Evolutionary conservation across 495 filamentous ascomycete genomes (phyloP).

Genomic region (Thozetella sp.): DNA sequence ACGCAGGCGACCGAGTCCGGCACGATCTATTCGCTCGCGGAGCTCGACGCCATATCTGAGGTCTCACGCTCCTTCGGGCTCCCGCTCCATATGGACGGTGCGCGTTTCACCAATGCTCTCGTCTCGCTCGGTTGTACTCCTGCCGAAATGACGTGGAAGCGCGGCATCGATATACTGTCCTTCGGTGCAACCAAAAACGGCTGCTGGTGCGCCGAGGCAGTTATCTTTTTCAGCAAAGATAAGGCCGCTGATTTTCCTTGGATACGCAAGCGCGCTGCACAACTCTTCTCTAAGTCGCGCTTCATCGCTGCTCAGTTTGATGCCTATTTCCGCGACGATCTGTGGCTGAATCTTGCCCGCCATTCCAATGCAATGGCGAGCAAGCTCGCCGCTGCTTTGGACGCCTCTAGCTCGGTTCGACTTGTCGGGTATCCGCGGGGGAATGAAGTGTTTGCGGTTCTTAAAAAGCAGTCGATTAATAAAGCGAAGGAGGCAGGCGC

Average conservation of each 20-base stretch:
- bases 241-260: not conserved
- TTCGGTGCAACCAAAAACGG: not conserved
- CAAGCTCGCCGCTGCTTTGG: not conserved
- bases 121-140: not conserved
- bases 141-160: not conserved
- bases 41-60: not conserved
- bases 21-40: not conserved
- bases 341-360: not conserved
- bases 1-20: not conserved
- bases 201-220: not conserved
- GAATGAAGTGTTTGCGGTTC: not conserved
- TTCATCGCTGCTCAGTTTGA: not conserved
- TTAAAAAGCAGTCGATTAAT: not conserved
- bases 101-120: not conserved
- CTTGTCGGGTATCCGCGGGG: not conserved
- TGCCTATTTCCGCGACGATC: not conserved
- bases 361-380: not conserved
- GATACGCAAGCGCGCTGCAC: not conserved
- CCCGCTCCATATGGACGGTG: not conserved
- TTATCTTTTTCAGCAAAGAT: not conserved
- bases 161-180: not conserved
- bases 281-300: not conserved
- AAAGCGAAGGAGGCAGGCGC: not conserved
- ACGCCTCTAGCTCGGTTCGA: not conserved
- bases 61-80: not conserved